A percentile compares a stretch with the other conserved stretches of the same genome.
Evolutionary conservation across 1,139 yeast genomes (phyloP).

Genomic region (Tardiomyces blankii): DNA sequence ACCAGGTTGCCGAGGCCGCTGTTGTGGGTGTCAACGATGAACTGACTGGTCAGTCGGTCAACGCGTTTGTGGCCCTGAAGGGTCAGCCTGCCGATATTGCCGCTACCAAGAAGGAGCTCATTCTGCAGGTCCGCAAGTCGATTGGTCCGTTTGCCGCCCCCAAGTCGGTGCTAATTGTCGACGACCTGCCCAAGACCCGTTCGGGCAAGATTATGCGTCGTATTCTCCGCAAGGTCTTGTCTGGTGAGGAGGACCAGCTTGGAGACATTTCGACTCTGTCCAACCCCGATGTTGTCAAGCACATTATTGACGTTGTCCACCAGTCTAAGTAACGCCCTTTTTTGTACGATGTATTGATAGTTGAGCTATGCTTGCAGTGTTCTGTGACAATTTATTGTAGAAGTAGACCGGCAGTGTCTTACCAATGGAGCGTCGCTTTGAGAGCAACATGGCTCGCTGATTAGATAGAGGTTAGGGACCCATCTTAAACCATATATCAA

Average conservation of each 20-base stretch:
- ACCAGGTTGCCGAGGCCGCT: conserved; percentile 72
- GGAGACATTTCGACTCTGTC: conserved; percentile 82
- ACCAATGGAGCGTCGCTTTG: no score
- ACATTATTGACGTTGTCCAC: conserved; percentile 36
- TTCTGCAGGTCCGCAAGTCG: conserved; percentile 69
- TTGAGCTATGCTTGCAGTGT: no score
- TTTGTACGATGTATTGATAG: neutral
- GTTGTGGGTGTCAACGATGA: conserved; percentile 85
- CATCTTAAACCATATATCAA: no score
- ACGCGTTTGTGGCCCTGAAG: conserved; percentile 76
- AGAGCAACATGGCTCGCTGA: no score
- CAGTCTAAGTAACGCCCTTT: conserved; percentile 1
- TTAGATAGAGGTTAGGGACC: no score
- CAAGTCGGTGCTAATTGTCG: conserved; percentile 67
- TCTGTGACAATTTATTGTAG: no score
- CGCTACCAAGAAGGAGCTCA: conserved; percentile 55
- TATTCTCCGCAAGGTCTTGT: conserved; percentile 73
- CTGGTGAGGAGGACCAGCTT: conserved; percentile 75
- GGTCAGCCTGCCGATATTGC: conserved; percentile 34
- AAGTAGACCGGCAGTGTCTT: no score
- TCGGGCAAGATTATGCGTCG: conserved; percentile 95
- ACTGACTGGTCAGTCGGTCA: conserved; percentile 85
- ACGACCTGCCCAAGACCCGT: conserved; percentile 86
- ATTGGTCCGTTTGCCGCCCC: conserved; percentile 96
- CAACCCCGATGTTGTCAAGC: conserved; percentile 69